phyloP scores from a whole-genome alignment of 2,329 filamentous ascomycete species.

The Hypomyces perniciosus region DNA sequence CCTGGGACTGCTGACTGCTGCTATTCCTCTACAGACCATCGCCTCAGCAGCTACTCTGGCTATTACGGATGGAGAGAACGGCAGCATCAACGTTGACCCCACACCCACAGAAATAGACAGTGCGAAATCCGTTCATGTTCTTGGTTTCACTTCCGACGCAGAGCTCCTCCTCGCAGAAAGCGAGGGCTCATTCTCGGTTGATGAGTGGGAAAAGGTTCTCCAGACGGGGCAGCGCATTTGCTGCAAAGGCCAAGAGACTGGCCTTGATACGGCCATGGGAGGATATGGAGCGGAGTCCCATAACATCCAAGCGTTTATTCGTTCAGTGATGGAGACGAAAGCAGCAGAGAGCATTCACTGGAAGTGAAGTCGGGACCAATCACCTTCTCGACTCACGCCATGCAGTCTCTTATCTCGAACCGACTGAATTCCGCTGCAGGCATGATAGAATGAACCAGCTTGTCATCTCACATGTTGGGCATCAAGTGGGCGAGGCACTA shows the following conservation, averaged over 20 bases:
- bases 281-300: slow-evolving; percentile 39
- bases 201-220: slow-evolving; percentile 68
- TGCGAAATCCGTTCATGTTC: slow-evolving; percentile 70
- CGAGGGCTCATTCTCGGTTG: slow-evolving; percentile 68
- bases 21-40: slow-evolving; percentile 71
- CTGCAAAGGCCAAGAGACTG: slow-evolving; percentile 35
- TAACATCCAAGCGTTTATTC: slow-evolving; percentile 54
- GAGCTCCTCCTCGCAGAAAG: slow-evolving; percentile 75
- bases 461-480: slow-evolving; percentile 1
- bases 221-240: slow-evolving; percentile 62
- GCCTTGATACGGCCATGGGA: slow-evolving; percentile 38
- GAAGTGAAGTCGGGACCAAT: slow-evolving; percentile 37
- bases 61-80: slow-evolving; percentile 38
- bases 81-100: slow-evolving; percentile 52
- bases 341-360: slow-evolving; percentile 49
- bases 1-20: slow-evolving; percentile 72
- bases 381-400: background rate
- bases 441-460: background rate
- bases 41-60: slow-evolving; percentile 61
- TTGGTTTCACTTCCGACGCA: slow-evolving; percentile 70
- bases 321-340: slow-evolving; percentile 54
- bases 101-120: slow-evolving; percentile 54
- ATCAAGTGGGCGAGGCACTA: background rate
- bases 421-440: background rate
- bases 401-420: background rate